Percentiles rank a stretch among this genome's conserved stretches.
Evolutionary conservation across 768 basidiomycete species (phyloP).

Genomic region (Glaciozyma martinii): DNA sequence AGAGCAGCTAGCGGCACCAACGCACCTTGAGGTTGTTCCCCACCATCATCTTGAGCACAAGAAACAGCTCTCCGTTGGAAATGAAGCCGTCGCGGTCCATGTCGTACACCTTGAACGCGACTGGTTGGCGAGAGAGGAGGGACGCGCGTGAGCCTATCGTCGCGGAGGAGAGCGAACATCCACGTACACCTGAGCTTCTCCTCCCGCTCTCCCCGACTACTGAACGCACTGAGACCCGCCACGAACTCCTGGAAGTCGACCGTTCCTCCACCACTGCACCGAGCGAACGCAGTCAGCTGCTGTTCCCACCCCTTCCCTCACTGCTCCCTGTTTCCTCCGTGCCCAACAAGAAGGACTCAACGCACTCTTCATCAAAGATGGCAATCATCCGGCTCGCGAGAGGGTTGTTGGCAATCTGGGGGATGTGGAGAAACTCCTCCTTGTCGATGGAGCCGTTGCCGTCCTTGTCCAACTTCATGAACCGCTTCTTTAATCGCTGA

Average conservation of each 20-base stretch:
- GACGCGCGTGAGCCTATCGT: not conserved
- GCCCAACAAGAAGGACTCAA: conserved; percentile 30
- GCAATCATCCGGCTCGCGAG: conserved; percentile 96
- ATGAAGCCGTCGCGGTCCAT: conserved; percentile 96
- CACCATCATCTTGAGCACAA: conserved; percentile 99
- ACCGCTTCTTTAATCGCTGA: conserved; percentile 92
- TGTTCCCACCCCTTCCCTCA: not conserved
- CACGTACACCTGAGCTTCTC: conserved; percentile 88
- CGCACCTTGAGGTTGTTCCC: conserved; percentile 91
- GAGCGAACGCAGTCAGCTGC: not conserved
- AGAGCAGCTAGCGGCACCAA: too few species aligned
- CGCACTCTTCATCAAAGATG: conserved; percentile 98
- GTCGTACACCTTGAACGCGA: conserved; percentile 99
- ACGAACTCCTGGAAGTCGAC: conserved; percentile 99
- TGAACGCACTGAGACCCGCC: conserved; percentile 93
- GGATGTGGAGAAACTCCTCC: conserved; percentile 97
- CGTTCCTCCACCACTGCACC: conserved; percentile 80
- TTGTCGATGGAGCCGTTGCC: conserved; percentile 96
- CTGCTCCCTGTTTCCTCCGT: not conserved
- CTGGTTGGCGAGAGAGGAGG: conserved; percentile 50
- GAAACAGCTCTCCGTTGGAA: conserved; percentile 95
- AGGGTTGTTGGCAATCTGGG: conserved; percentile 96
- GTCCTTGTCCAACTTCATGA: conserved; percentile 99
- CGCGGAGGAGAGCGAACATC: not conserved
- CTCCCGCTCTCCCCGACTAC: conserved; percentile 88